A percentile compares a stretch with the other conserved stretches of the same genome.
These are phyloP conservation scores for Coffea canephora DNA, from an alignment of 257 asterid species.

Conservation along the genomic window DNA sequence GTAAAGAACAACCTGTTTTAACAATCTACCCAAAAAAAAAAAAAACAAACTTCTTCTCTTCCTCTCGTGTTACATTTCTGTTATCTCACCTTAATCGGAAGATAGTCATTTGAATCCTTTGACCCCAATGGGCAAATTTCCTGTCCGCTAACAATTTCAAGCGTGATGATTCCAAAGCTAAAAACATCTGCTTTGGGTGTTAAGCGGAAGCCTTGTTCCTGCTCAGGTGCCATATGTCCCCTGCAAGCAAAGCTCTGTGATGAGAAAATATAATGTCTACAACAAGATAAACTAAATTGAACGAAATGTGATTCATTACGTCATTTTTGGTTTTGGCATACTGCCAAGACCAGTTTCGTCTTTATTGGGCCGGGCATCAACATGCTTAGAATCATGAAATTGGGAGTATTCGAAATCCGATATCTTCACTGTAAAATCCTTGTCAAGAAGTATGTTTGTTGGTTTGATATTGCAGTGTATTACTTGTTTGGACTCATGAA, in stretches of 20 bases:
- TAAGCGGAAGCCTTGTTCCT: too few relatives aligned
- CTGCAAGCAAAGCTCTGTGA: too few relatives aligned
- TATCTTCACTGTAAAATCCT: conserved; percentile 24
- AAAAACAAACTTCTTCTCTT: too few relatives aligned
- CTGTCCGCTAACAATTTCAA: conserved; percentile 8
- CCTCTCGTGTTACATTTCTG: background rate
- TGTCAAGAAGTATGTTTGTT: conserved; percentile 25
- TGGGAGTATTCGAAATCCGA: conserved; percentile 28
- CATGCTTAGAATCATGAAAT: too few relatives aligned
- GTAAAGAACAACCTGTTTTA: background rate
- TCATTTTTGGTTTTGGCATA: background rate
- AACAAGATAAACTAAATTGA: too few relatives aligned
- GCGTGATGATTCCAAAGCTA: background rate
- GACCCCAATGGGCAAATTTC: background rate
- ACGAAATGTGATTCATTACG: too few relatives aligned
- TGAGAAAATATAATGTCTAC: too few relatives aligned
- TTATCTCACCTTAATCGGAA: background rate
- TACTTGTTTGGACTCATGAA: conserved; percentile 25
- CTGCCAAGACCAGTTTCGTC: background rate
- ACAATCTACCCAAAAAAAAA: too few relatives aligned
- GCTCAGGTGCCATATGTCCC: too few relatives aligned
- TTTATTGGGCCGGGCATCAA: background rate
- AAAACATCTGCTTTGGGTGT: too few relatives aligned
- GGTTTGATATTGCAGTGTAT: conserved; percentile 27
- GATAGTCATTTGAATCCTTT: background rate